A percentile compares a stretch with the other conserved stretches of the same genome.
Evolutionary conservation across 2,329 filamentous ascomycete species (phyloP).

Genomic region (Paraphoma sp.): DNA sequence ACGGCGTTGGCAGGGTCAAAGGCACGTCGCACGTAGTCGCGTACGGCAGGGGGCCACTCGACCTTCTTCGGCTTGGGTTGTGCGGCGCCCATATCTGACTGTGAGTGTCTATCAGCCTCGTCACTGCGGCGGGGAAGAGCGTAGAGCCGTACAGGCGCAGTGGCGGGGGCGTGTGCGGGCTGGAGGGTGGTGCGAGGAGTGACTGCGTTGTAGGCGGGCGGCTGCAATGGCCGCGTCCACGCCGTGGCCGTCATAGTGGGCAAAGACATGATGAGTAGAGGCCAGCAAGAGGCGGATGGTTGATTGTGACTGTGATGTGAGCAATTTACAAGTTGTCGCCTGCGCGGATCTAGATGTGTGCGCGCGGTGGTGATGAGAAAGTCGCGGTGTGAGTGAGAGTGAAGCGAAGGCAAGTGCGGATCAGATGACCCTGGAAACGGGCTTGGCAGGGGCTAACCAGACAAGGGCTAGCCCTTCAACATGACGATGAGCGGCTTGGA

Average conservation of each 20-base stretch:
- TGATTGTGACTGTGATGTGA: slow-evolving; percentile 18
- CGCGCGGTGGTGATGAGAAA: slow-evolving; percentile 8
- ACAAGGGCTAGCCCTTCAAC: neutral
- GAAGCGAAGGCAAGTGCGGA: slow-evolving; percentile 21
- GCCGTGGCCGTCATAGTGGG: slow-evolving; percentile 30
- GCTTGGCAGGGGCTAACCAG: too few species aligned
- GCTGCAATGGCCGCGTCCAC: slow-evolving; percentile 36
- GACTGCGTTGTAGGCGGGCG: slow-evolving; percentile 55
- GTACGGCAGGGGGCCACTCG: slow-evolving; percentile 82
- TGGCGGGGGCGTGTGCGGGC: slow-evolving; percentile 4
- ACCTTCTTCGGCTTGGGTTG: slow-evolving; percentile 62
- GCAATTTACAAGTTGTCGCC: slow-evolving; percentile 13
- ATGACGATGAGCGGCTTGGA: slow-evolving; percentile 25
- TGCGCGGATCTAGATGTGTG: neutral
- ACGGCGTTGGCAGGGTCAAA: slow-evolving; percentile 74
- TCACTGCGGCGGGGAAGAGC: neutral
- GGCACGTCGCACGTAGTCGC: slow-evolving; percentile 86
- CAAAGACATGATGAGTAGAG: slow-evolving; percentile 32
- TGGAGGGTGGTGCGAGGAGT: slow-evolving; percentile 51
- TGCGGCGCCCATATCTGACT: slow-evolving; percentile 1
- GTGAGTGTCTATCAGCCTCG: slow-evolving; percentile 17
- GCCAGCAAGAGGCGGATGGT: slow-evolving; percentile 9
- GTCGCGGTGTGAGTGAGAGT: slow-evolving; percentile 23
- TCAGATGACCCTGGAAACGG: slow-evolving; percentile 10
- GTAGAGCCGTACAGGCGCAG: slow-evolving; percentile 27